Percentiles rank a stretch among this genome's conserved stretches.
phyloP scores from a whole-genome alignment of 768 basidiomycete species.

The Austroboletus festivus region DNA sequence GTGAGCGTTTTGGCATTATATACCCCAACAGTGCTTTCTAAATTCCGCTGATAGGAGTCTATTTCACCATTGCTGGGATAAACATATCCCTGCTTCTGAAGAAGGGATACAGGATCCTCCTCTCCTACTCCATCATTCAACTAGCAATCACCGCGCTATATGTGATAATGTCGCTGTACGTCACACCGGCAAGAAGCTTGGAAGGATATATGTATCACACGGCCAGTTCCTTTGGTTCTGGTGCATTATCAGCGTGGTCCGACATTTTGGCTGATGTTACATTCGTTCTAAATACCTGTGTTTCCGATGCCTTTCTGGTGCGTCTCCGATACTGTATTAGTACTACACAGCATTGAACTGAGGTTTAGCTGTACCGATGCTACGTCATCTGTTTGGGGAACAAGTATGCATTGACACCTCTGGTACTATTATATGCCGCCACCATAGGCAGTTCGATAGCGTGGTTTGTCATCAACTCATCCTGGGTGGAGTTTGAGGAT shows the following conservation, averaged over 20 bases:
- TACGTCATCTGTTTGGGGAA: constrained; percentile 17
- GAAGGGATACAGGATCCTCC: neutral
- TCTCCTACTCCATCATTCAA: neutral
- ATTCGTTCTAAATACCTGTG: neutral
- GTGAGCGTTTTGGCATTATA: no score
- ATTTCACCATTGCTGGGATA: neutral
- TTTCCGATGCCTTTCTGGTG: neutral
- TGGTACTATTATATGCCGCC: constrained; percentile 14
- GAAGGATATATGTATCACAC: neutral
- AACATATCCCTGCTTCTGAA: neutral
- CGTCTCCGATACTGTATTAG: neutral
- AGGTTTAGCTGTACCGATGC: constrained; percentile 20
- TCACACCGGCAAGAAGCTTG: neutral
- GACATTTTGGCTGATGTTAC: neutral
- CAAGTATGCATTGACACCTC: neutral
- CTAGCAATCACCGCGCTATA: neutral
- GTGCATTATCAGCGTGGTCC: neutral
- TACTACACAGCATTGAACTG: neutral
- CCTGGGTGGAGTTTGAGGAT: neutral
- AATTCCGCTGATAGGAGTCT: no score
- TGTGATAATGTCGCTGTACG: neutral
- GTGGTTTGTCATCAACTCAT: constrained; percentile 8
- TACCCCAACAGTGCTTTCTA: no score
- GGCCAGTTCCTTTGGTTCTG: neutral
- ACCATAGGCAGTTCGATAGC: constrained; percentile 16